phyloP scores from a whole-genome alignment of 164 flowering plant genomes.

The Kingdonia uniflora region DNA sequence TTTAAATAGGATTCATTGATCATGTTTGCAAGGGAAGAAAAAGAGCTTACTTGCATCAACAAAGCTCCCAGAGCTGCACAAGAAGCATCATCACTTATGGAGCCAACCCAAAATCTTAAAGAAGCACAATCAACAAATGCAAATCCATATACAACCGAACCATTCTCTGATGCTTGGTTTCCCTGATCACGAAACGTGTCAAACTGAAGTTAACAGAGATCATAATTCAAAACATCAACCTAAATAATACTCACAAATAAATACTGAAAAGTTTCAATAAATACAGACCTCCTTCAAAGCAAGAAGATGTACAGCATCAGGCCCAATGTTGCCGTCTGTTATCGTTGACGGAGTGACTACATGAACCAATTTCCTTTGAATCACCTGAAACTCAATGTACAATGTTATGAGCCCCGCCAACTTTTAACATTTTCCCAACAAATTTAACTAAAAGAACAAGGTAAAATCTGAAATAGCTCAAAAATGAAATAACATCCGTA shows the following conservation, averaged over 20 bases:
- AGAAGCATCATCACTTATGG: constrained; percentile 79
- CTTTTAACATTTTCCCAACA: background rate
- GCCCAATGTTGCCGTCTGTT: constrained; percentile 61
- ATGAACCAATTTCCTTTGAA: constrained; percentile 63
- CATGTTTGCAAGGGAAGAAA: background rate
- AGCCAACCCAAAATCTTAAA: constrained; percentile 84
- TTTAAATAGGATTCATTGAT: too few relatives aligned
- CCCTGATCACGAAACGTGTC: constrained; percentile 37
- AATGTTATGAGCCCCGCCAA: background rate
- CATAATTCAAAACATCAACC: too few relatives aligned
- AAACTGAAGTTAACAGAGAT: too few relatives aligned
- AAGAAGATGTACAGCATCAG: constrained; percentile 93
- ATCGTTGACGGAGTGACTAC: constrained; percentile 76
- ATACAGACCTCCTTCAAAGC: constrained; percentile 74
- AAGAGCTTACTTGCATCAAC: constrained; percentile 73
- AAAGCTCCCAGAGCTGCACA: constrained; percentile 79
- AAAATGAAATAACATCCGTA: too few relatives aligned
- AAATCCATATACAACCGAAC: constrained; percentile 62
- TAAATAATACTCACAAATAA: too few relatives aligned
- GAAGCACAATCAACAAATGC: constrained; percentile 94
- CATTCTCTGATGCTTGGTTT: constrained; percentile 27
- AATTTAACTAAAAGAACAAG: background rate
- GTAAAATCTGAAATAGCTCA: too few relatives aligned
- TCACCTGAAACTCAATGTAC: constrained; percentile 50
- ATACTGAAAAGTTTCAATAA: background rate